Evolutionary conservation across 306 rosid species (phyloP).

Genomic region (Cyclanthera cordifolia): DNA sequence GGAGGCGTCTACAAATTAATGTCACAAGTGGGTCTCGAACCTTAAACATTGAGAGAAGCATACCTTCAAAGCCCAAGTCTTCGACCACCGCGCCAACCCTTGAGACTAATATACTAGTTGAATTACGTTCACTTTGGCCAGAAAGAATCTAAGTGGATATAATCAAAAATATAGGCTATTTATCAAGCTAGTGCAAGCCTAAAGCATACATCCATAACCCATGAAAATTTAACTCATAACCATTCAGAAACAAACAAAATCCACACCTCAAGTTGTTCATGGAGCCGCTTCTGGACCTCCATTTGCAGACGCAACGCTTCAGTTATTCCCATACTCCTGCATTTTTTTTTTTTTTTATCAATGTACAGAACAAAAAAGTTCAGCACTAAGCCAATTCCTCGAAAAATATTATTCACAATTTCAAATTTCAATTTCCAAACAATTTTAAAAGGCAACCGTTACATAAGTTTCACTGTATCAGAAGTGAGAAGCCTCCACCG

Average conservation of each 20-base stretch:
- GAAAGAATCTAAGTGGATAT: too few species aligned
- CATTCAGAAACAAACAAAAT: conserved; percentile 5
- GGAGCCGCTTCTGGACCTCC: conserved; percentile 97
- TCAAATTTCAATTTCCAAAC: too few species aligned
- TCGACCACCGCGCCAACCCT: too few species aligned
- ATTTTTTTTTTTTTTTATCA: conserved; percentile 5
- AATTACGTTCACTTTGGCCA: too few species aligned
- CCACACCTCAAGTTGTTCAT: conserved; percentile 92
- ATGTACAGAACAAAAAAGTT: background rate
- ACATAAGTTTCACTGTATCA: background rate
- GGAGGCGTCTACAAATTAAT: too few species aligned
- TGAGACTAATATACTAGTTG: too few species aligned
- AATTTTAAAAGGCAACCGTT: background rate
- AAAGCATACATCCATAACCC: background rate
- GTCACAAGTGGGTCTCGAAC: too few species aligned
- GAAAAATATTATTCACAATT: background rate
- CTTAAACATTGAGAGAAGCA: too few species aligned
- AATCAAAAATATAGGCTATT: too few species aligned
- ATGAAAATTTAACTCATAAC: background rate
- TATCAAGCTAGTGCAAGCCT: background rate
- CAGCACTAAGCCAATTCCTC: background rate
- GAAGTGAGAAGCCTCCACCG: background rate
- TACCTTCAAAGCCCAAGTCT: too few species aligned
- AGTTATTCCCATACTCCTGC: conserved; percentile 74
- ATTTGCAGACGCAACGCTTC: conserved; percentile 88